These are phyloP conservation scores for Alternaria rosae DNA, from an alignment of 2,329 filamentous ascomycete species.

Conservation along the genomic window DNA sequence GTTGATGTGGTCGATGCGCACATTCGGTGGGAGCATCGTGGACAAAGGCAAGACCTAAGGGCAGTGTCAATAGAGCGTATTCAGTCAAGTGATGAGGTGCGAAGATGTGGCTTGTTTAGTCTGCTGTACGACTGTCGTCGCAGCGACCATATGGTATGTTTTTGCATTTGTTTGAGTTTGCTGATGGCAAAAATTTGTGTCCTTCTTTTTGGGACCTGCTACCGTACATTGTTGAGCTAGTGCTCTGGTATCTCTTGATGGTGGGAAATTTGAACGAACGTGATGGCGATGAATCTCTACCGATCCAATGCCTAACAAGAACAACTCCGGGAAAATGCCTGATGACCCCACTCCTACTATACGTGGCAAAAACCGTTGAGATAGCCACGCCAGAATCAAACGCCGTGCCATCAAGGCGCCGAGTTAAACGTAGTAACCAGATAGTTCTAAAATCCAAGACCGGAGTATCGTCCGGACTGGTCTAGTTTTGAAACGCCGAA, in stretches of 20 bases:
- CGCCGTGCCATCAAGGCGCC: slow-evolving; percentile 44
- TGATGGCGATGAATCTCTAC: slow-evolving; percentile 28
- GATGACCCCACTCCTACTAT: slow-evolving; percentile 17
- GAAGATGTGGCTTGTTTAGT: slow-evolving; percentile 10
- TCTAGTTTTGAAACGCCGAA: slow-evolving; percentile 46
- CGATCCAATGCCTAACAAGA: slow-evolving; percentile 17
- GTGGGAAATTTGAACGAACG: slow-evolving; percentile 36
- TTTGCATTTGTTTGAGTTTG: slow-evolving; percentile 22
- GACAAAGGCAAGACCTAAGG: neutral
- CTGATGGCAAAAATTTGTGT: slow-evolving; percentile 21
- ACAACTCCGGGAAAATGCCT: slow-evolving; percentile 34
- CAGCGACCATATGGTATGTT: slow-evolving; percentile 20
- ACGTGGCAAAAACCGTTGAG: slow-evolving; percentile 18
- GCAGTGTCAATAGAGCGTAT: neutral
- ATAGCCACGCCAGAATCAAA: slow-evolving; percentile 27
- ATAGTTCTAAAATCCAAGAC: slow-evolving; percentile 31
- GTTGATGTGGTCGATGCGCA: slow-evolving; percentile 8
- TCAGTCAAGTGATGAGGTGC: neutral
- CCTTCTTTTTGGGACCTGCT: slow-evolving; percentile 33
- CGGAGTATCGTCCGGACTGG: slow-evolving; percentile 23
- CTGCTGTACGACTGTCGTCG: slow-evolving; percentile 12
- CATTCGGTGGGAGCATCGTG: slow-evolving; percentile 1
- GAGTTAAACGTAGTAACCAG: slow-evolving; percentile 42
- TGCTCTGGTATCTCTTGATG: slow-evolving; percentile 49
- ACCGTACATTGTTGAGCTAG: slow-evolving; percentile 45